phyloP scores from a whole-genome alignment of 768 basidiomycete genomes.

The Pholiota conissans region DNA sequence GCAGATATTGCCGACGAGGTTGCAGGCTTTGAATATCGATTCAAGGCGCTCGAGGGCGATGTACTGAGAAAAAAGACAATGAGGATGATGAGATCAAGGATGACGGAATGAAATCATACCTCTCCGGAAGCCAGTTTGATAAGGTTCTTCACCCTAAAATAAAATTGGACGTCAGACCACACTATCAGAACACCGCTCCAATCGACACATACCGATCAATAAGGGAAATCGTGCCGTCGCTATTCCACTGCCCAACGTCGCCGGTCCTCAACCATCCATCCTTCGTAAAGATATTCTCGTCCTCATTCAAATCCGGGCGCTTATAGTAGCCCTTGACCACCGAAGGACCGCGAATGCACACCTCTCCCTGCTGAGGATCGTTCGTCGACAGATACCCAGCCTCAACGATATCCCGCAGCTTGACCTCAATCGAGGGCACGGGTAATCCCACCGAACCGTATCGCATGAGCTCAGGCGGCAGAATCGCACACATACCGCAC shows the following conservation, averaged over 20 bases:
- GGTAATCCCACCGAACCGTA: slow-evolving; percentile 84
- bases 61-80: slow-evolving; percentile 46
- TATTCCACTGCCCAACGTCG: slow-evolving; percentile 93
- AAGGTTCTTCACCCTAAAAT: slow-evolving; percentile 76
- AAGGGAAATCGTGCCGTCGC: slow-evolving; percentile 84
- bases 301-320: slow-evolving; percentile 84
- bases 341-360: slow-evolving; percentile 84
- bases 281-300: slow-evolving; percentile 78
- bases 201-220: slow-evolving; percentile 73
- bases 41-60: slow-evolving; percentile 91
- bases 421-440: slow-evolving; percentile 86
- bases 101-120: slow-evolving; percentile 33
- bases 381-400: slow-evolving; percentile 82
- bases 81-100: slow-evolving; percentile 1
- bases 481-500: slow-evolving; percentile 84
- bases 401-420: slow-evolving; percentile 78
- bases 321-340: slow-evolving; percentile 92
- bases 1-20: slow-evolving; percentile 78
- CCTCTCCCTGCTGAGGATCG: slow-evolving; percentile 78
- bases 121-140: slow-evolving; percentile 85
- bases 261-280: slow-evolving; percentile 96
- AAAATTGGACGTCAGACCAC: not conserved
- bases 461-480: slow-evolving; percentile 81
- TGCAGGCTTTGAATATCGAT: slow-evolving; percentile 83
- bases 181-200: not conserved